Conservation (phyloP, 306 rosid genomes). For the Rosa lucieae region DNA sequence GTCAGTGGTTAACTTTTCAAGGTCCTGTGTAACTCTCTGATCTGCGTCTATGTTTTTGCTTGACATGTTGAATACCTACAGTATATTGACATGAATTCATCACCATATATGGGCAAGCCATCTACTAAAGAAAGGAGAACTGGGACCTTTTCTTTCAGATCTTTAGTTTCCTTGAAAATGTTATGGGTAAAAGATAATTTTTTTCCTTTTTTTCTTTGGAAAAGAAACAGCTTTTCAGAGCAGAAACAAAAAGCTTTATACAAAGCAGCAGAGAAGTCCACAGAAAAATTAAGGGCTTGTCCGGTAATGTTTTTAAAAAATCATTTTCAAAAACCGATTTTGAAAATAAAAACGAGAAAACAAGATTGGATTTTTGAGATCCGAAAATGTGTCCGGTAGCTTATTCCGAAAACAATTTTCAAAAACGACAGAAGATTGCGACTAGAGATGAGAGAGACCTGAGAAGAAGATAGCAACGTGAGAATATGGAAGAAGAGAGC, state of each 20-base stretch:
- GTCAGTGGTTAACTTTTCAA: conserved; percentile 85
- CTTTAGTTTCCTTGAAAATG: neutral
- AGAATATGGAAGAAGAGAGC: no score
- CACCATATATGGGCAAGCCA: conserved; percentile 12
- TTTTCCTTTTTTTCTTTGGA: neutral
- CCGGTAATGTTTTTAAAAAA: no score
- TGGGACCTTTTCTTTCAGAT: neutral
- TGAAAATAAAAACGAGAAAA: no score
- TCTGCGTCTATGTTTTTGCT: conserved; percentile 84
- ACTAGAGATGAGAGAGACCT: no score
- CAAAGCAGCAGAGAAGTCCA: neutral
- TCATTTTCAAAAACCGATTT: no score
- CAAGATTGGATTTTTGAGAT: no score
- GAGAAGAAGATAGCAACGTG: no score
- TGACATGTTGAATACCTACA: conserved; percentile 92
- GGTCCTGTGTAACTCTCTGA: conserved; percentile 93
- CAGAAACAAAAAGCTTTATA: neutral
- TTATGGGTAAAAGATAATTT: neutral
- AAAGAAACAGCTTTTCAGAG: neutral
- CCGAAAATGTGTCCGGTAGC: no score
- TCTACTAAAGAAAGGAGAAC: neutral
- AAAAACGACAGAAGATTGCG: no score
- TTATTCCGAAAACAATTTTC: no score
- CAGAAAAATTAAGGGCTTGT: no score
- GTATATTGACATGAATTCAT: conserved; percentile 25